phyloP scores from a whole-genome alignment of 2,329 filamentous ascomycete genomes.

The Onygenales sp. region DNA sequence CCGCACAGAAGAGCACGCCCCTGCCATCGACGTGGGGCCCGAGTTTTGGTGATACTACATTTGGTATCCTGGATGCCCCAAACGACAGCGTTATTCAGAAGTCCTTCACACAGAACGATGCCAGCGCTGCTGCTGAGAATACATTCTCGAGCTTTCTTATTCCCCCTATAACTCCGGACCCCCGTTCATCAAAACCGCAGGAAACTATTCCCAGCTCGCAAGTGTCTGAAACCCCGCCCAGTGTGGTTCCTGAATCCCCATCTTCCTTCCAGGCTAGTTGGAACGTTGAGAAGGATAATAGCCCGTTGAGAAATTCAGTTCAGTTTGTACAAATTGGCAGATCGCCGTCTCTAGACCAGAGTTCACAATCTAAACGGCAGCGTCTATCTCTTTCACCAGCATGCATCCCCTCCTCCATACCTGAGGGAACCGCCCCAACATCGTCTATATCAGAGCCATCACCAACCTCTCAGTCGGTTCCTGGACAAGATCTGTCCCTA shows the following conservation, averaged over 20 bases:
- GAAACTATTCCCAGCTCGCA: neutral
- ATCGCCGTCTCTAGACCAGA: slow-evolving; percentile 5
- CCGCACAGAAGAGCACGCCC: neutral
- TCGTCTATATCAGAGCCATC: neutral
- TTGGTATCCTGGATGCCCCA: neutral
- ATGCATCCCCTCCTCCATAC: slow-evolving; percentile 10
- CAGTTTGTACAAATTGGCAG: slow-evolving; percentile 9
- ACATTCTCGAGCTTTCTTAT: neutral
- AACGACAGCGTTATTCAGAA: neutral
- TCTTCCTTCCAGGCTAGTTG: slow-evolving; percentile 12
- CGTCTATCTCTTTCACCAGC: slow-evolving; percentile 5
- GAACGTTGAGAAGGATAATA: slow-evolving; percentile 2
- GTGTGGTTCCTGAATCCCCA: slow-evolving; percentile 33
- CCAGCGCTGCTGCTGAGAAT: neutral
- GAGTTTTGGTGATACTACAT: neutral
- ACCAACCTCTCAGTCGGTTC: neutral
- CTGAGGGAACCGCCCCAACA: neutral
- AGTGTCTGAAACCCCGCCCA: slow-evolving; percentile 21
- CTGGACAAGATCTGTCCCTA: too few relatives aligned
- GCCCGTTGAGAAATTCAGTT: neutral
- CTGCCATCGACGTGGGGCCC: slow-evolving; percentile 1
- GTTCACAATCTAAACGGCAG: slow-evolving; percentile 9
- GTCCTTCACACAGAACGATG: neutral
- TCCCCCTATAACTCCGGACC: neutral
- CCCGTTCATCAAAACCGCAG: neutral